Evolutionary conservation across 768 basidiomycete species (phyloP).

Genomic region (Cystofilobasidium macerans): DNA sequence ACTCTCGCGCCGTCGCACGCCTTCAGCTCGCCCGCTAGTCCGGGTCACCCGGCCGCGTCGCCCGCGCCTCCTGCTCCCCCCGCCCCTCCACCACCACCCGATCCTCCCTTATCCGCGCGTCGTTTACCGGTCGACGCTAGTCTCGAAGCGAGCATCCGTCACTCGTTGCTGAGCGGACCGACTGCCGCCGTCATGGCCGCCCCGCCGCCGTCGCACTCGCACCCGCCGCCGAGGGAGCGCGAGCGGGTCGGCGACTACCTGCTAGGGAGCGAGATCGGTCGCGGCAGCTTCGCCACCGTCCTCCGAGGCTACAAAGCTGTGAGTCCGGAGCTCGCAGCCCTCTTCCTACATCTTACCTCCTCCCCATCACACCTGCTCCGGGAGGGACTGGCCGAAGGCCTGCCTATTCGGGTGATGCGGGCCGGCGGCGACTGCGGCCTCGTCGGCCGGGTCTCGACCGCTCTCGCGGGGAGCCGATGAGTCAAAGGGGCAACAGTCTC

Average conservation of each 20-base stretch:
- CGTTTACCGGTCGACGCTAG: no score
- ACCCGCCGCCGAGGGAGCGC: conserved; percentile 13
- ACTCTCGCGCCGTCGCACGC: no score
- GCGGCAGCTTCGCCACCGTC: conserved; percentile 89
- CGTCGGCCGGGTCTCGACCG: not conserved
- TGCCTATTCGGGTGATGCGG: no score
- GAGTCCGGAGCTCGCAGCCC: conserved; percentile 33
- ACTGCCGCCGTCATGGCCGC: not conserved
- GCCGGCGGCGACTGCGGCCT: not conserved
- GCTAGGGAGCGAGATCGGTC: conserved; percentile 41
- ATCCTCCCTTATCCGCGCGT: no score
- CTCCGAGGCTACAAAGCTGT: conserved; percentile 88
- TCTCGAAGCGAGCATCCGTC: no score
- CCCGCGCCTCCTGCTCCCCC: no score
- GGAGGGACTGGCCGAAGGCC: no score
- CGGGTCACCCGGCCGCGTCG: no score
- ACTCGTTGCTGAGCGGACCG: not conserved
- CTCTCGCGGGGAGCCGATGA: not conserved
- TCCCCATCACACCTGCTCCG: not conserved
- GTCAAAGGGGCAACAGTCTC: not conserved
- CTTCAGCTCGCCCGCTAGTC: no score
- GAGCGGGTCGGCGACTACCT: conserved; percentile 39
- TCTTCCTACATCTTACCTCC: not conserved
- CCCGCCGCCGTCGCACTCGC: not conserved
- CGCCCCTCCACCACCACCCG: no score